Base-by-base conservation (phyloP, 208 protist species). In the Leishmania arabica region DNA sequence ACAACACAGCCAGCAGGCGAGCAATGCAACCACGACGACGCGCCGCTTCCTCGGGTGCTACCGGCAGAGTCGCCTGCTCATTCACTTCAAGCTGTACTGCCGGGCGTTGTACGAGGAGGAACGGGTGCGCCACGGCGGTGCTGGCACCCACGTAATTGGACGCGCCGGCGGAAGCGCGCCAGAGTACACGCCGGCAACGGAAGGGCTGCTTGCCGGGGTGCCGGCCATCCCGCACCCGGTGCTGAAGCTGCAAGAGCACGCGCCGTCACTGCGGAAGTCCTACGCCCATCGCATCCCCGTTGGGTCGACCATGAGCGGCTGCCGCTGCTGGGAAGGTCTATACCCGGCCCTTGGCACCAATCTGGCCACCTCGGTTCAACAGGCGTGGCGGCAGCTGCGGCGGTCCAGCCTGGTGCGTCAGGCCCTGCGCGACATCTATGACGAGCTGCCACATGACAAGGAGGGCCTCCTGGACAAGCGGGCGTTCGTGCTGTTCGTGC, bases 51-150 rank as follows among this genome's bases (percentile, higher is more conserved):
- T 95, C n/a, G 95, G 95, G 15, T 90, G 84, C n/a, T 96, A 91
- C 80, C 92, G 95, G 0, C 95, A 96, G 81, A 95, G 91, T 49
- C 83, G 92, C 11, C 66, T 93, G 72, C 87, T 97, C 11, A 81
- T 97, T 45, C 92, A 94, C 71, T 96, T 87, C 83, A 97, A 96
- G 85, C 74, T 95, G 34, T 93, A 91, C 72, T 96, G 91, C 78
- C 84, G 88, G 37, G 93, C 95, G 3, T 70, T 97, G 51, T 86
- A 95, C 62, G 92, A 95, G 72, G 90, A 95, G 74, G 82, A 81
- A n/a, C 85, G 86, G 0, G 66, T 84, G 64, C 85, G 90, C 13
- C 78, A 68, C 24, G 76, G 77, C 27, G 77, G 78, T 15, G 60
- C 71, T 5, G 45, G 74, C 5, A 78, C 85, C 2, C 81, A 84